phyloP scores from a whole-genome alignment of 2,329 filamentous ascomycete genomes.

The Clonostachys solani region DNA sequence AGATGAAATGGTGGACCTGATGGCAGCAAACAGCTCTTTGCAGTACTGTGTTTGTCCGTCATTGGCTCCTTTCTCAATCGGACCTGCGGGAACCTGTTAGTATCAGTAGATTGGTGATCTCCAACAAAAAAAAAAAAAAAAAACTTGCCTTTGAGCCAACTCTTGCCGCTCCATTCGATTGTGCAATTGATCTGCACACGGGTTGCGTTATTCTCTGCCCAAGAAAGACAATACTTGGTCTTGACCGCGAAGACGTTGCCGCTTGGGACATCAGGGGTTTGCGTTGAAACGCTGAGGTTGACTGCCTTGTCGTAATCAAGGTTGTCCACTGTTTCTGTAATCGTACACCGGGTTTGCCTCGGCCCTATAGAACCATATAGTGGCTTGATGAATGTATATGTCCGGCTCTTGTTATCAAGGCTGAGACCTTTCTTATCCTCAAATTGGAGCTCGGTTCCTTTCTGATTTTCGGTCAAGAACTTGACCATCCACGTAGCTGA shows the following conservation, averaged over 20 bases:
- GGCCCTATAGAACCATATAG: constrained; percentile 81
- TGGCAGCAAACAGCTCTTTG: constrained; percentile 70
- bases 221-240: constrained; percentile 91
- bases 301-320: constrained; percentile 86
- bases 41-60: constrained; percentile 84
- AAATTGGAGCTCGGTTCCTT: constrained; percentile 81
- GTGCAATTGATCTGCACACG: constrained; percentile 82
- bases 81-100: constrained; percentile 46
- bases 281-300: constrained; percentile 75
- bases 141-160: constrained; percentile 87
- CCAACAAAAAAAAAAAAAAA: background rate
- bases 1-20: constrained; percentile 69
- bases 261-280: constrained; percentile 91
- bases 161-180: constrained; percentile 96
- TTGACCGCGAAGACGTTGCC: constrained; percentile 90
- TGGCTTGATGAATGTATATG: constrained; percentile 88
- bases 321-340: constrained; percentile 76
- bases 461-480: constrained; percentile 83
- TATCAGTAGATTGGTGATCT: background rate
- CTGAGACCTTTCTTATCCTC: constrained; percentile 78
- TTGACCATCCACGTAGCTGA: constrained; percentile 81
- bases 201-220: constrained; percentile 84
- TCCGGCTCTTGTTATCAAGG: constrained; percentile 69
- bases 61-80: constrained; percentile 92
- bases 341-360: constrained; percentile 91